Evolutionary conservation across 2,329 filamentous ascomycete species (phyloP), one percentile per base, ranked within the genome.

Genomic region (Neofusicoccum ribis): DNA sequence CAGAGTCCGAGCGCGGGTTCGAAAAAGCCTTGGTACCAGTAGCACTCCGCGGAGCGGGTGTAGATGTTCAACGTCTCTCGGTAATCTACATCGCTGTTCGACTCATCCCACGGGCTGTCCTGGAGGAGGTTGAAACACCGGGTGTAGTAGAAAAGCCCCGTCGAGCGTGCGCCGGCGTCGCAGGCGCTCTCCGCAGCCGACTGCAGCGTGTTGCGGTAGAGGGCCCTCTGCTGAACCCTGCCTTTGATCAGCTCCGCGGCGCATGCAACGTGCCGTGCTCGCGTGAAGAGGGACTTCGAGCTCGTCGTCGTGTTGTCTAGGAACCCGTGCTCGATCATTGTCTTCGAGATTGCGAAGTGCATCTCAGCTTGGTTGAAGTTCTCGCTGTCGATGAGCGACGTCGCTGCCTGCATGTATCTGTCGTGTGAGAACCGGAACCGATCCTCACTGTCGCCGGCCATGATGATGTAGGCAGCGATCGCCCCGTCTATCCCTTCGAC

Each of bases 281-380:
- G 89, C 66, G 86, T 89, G 72, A 96, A 93, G 12, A 88, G 84
- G 2, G 77, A 70, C 56, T 80, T 81, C 4, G 78, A 79, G 27
- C 74, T 70, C 31, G 85, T 84, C 58, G 84, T 84, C 1, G 86
- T 82, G 66, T 92, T 88, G 7, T 71, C 67, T 27, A 85, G 77
- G 7, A 81, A 79, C 23, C 80, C 87, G 70, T 93, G 89, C 70
- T 91, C 90, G 75, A 93, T 86, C 69, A 97, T 86, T 0, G 89
- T 90, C 72, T 92, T 89, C 0, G 91, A 90, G 71, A 97, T 92
- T 51, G 93, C 88, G 71, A 93, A 97, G 77, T 97, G 93, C 93
- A 97, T 97, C 70, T 91, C 90, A 20, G 85, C 82, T 23, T 85
- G 80, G 64, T 90, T 88, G 58, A 79, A 81, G 72, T 86, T 88